These are phyloP conservation scores for Clonostachys chloroleuca DNA, from an alignment of 2,329 filamentous ascomycete genomes.

Conservation along the genomic window DNA sequence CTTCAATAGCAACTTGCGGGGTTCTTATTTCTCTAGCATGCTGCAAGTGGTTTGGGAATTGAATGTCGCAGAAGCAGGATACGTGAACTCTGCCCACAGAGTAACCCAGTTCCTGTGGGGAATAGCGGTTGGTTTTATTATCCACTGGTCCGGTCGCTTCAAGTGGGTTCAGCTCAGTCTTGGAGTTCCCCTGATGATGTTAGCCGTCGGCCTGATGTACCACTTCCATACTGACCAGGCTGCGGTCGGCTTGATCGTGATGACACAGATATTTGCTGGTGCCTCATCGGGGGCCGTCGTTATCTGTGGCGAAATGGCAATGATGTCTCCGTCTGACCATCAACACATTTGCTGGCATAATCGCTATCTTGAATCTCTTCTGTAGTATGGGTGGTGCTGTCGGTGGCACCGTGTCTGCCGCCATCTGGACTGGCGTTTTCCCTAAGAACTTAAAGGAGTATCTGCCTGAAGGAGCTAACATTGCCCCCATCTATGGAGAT, in stretches of 20 bases:
- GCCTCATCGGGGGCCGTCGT: slow-evolving; percentile 56
- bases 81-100: slow-evolving; percentile 42
- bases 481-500: slow-evolving; percentile 37
- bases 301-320: slow-evolving; percentile 55
- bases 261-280: slow-evolving; percentile 59
- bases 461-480: slow-evolving; percentile 33
- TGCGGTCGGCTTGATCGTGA: slow-evolving; percentile 49
- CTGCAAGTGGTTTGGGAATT: slow-evolving; percentile 45
- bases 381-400: slow-evolving; percentile 56
- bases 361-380: slow-evolving; percentile 58
- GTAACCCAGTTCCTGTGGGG: slow-evolving; percentile 43
- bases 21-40: slow-evolving; percentile 50
- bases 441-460: slow-evolving; percentile 41
- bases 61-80: slow-evolving; percentile 34
- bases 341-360: slow-evolving; percentile 57
- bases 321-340: slow-evolving; percentile 56
- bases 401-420: slow-evolving; percentile 54
- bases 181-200: slow-evolving; percentile 48
- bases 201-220: slow-evolving; percentile 55
- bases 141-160: slow-evolving; percentile 39
- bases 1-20: slow-evolving; percentile 46
- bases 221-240: slow-evolving; percentile 48
- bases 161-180: slow-evolving; percentile 42
- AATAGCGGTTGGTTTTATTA: slow-evolving; percentile 38
- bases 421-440: slow-evolving; percentile 61